Percentiles rank a stretch among this genome's conserved stretches.
Evolutionary conservation across 73 alveolate genomes (phyloP).

Genomic region (Halteria grandinella): DNA sequence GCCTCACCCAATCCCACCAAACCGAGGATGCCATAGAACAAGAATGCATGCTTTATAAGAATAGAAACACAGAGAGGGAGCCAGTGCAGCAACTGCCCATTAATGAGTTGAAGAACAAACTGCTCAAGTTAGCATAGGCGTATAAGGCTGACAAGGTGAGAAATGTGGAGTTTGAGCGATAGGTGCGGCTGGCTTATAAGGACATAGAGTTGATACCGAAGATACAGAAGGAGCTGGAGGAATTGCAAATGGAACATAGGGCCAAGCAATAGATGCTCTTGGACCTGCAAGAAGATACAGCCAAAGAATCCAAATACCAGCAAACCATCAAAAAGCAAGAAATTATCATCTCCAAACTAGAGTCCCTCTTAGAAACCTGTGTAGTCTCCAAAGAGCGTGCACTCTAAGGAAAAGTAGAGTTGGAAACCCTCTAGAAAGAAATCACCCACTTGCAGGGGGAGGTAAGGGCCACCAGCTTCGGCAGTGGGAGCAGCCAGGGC

Average conservation of each 20-base stretch:
- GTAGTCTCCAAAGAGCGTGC: constrained; percentile 80
- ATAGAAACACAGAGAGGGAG: constrained; percentile 80
- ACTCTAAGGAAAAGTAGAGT: constrained; percentile 80
- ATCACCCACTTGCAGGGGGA: constrained; percentile 86
- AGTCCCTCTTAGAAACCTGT: constrained; percentile 84
- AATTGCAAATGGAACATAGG: constrained; percentile 84
- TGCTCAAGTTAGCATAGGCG: constrained; percentile 95
- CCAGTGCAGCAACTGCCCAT: constrained; percentile 92
- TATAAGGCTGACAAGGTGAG: constrained; percentile 96
- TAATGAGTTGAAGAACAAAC: constrained; percentile 93
- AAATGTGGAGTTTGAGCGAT: constrained; percentile 95
- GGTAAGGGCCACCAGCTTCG: constrained; percentile 86
- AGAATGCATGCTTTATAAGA: too few species aligned
- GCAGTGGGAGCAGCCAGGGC: constrained; percentile 88
- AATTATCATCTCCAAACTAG: constrained; percentile 93
- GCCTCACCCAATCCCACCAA: constrained; percentile 85
- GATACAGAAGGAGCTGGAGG: constrained; percentile 89
- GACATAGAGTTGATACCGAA: constrained; percentile 89
- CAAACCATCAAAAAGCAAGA: constrained; percentile 98
- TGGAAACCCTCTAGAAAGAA: constrained; percentile 93
- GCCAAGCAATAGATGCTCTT: constrained; percentile 87
- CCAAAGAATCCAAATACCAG: constrained; percentile 86
- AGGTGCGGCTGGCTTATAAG: constrained; percentile 85
- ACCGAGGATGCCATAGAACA: constrained; percentile 92
- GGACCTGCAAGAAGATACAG: constrained; percentile 87